Evolutionary conservation across 2,329 filamentous ascomycete species (phyloP).

Genomic region (Verticillium tricorpus): DNA sequence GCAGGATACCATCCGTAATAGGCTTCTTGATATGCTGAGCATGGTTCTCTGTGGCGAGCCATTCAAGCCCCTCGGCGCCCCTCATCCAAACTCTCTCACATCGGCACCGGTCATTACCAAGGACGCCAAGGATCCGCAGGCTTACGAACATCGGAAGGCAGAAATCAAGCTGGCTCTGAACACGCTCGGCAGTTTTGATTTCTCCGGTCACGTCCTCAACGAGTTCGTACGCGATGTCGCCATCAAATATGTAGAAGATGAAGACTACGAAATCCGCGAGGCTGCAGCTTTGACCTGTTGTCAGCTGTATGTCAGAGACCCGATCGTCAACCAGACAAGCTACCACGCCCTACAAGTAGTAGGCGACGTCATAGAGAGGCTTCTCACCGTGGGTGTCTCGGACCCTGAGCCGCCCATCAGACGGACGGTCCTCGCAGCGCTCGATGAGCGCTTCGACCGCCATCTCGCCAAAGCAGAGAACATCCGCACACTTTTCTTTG

Average conservation of each 20-base stretch:
- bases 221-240: conserved; percentile 98
- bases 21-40: conserved; percentile 90
- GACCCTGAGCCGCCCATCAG: conserved; percentile 88
- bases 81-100: conserved; percentile 73
- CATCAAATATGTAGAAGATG: conserved; percentile 95
- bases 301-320: conserved; percentile 93
- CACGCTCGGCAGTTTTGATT: conserved; percentile 97
- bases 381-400: conserved; percentile 90
- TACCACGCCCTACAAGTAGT: conserved; percentile 96
- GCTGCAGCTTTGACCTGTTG: conserved; percentile 95
- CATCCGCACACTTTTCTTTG: conserved; percentile 90
- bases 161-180: conserved; percentile 92
- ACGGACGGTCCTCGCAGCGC: conserved; percentile 77
- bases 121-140: conserved; percentile 78
- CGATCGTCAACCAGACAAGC: conserved; percentile 96
- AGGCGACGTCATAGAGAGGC: conserved; percentile 93
- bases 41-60: conserved; percentile 87
- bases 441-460: conserved; percentile 91
- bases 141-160: conserved; percentile 74
- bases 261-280: conserved; percentile 88
- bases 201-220: conserved; percentile 86
- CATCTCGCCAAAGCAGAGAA: conserved; percentile 98
- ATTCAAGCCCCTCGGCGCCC: conserved; percentile 88
- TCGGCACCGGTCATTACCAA: conserved; percentile 80
- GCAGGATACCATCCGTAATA: conserved; percentile 87